These are phyloP conservation scores for Stentor roeselii DNA, from an alignment of 73 alveolate genomes.

Conservation along the genomic window DNA sequence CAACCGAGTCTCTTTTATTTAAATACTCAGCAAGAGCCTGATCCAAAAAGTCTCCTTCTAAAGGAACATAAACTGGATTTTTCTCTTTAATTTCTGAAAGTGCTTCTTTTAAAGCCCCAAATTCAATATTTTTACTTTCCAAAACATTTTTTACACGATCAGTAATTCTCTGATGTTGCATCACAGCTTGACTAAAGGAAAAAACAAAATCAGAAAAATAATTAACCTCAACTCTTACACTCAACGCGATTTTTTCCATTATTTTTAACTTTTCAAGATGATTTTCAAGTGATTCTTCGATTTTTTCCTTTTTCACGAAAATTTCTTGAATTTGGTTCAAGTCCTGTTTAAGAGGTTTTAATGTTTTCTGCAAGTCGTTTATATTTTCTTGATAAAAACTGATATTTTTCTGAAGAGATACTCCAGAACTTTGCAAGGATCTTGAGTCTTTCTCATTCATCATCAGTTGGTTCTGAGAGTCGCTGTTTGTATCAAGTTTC, in stretches of 20 bases:
- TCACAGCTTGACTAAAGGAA: neutral
- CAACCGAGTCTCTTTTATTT: constrained; percentile 28
- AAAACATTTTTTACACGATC: neutral
- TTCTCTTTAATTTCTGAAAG: neutral
- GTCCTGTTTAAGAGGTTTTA: neutral
- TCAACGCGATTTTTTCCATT: neutral
- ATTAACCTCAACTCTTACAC: neutral
- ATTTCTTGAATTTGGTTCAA: neutral
- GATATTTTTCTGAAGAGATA: neutral
- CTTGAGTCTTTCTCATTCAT: neutral
- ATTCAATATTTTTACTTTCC: neutral
- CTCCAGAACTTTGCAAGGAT: neutral
- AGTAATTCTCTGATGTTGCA: neutral
- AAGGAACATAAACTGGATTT: constrained; percentile 38
- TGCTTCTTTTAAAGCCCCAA: neutral
- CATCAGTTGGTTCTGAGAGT: neutral
- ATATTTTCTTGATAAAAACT: neutral
- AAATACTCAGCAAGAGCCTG: constrained; percentile 37
- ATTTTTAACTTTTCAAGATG: neutral
- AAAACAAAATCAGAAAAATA: constrained; percentile 11
- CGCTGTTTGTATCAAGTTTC: neutral
- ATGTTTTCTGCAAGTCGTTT: neutral
- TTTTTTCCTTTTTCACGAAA: neutral
- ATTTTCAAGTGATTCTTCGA: neutral
- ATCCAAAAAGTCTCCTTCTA: constrained; percentile 45